Conservation (phyloP, 179 eudicot genomes). For the Heliamphora pulchella region DNA sequence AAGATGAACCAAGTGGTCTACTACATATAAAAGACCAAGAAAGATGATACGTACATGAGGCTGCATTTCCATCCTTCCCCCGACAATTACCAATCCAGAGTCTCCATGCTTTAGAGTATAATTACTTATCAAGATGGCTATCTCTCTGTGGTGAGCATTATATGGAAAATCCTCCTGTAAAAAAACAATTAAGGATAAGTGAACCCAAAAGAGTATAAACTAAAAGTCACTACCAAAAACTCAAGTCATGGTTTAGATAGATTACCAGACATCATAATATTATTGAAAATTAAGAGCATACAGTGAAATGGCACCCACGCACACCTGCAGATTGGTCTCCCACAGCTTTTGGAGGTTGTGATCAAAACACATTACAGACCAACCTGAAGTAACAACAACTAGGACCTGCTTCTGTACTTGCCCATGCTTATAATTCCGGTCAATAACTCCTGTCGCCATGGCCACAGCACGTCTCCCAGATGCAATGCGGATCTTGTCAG, state of each 20-base stretch:
- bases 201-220: not conserved
- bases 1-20: not conserved
- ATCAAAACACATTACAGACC: slow-evolving; percentile 98
- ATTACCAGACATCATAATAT: not conserved
- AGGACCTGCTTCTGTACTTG: slow-evolving; percentile 81
- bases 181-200: not conserved
- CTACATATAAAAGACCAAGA: not conserved
- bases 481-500: slow-evolving; percentile 85
- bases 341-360: slow-evolving; percentile 95
- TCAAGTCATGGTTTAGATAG: not conserved
- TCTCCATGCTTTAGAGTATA: slow-evolving; percentile 97
- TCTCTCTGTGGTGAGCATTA: slow-evolving; percentile 92
- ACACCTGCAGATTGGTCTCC: slow-evolving; percentile 86
- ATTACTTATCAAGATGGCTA: slow-evolving; percentile 84
- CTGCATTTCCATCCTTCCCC: slow-evolving; percentile 97
- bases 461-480: slow-evolving; percentile 98
- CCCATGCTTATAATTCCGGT: slow-evolving; percentile 53
- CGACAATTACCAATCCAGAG: slow-evolving; percentile 84
- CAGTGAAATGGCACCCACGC: slow-evolving; percentile 9
- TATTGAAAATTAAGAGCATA: slow-evolving; percentile 3
- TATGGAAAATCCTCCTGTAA: slow-evolving; percentile 94
- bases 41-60: slow-evolving; percentile 61
- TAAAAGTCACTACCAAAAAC: slow-evolving; percentile 11
- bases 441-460: slow-evolving; percentile 90
- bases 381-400: slow-evolving; percentile 95